These are phyloP conservation scores for Hymenoscyphus fructigenus DNA, from an alignment of 2,329 filamentous ascomycete species.

Conservation along the genomic window DNA sequence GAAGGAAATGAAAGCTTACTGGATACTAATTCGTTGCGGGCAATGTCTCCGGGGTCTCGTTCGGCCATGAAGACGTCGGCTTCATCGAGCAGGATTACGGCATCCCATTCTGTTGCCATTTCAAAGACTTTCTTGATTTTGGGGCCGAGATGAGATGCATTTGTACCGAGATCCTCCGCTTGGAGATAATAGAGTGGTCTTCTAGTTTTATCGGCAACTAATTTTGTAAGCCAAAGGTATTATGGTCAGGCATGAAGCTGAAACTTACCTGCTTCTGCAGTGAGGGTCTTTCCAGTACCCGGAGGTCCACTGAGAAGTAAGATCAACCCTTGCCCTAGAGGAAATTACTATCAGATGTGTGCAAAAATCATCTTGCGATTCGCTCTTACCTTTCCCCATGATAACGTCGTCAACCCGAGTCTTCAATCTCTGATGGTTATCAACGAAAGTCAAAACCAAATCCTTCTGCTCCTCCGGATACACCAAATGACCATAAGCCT, in stretches of 20 bases:
- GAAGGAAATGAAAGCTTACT: slow-evolving; percentile 23
- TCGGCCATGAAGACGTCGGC: slow-evolving; percentile 53
- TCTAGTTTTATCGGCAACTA: slow-evolving; percentile 23
- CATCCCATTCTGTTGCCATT: slow-evolving; percentile 27
- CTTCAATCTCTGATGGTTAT: slow-evolving; percentile 41
- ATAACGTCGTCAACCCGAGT: slow-evolving; percentile 26
- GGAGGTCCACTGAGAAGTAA: slow-evolving; percentile 41
- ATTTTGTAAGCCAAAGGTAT: not conserved
- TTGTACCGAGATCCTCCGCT: slow-evolving; percentile 25
- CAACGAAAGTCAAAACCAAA: slow-evolving; percentile 48
- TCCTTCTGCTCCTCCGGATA: slow-evolving; percentile 49
- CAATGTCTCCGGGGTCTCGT: slow-evolving; percentile 46
- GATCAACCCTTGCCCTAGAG: slow-evolving; percentile 42
- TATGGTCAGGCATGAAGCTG: not conserved
- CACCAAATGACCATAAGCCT: slow-evolving; percentile 47
- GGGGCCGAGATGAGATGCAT: slow-evolving; percentile 17
- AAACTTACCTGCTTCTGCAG: slow-evolving; percentile 40
- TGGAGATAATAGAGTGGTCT: slow-evolving; percentile 24
- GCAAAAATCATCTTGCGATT: too few species aligned
- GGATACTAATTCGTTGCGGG: slow-evolving; percentile 49
- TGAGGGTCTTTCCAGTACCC: slow-evolving; percentile 28
- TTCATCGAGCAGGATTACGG: slow-evolving; percentile 37
- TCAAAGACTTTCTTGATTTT: slow-evolving; percentile 27
- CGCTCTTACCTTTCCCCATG: slow-evolving; percentile 38
- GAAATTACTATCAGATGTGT: not conserved